These are phyloP conservation scores for Apostasia ramifera DNA, from an alignment of 106 monocot species.

Conservation along the genomic window DNA sequence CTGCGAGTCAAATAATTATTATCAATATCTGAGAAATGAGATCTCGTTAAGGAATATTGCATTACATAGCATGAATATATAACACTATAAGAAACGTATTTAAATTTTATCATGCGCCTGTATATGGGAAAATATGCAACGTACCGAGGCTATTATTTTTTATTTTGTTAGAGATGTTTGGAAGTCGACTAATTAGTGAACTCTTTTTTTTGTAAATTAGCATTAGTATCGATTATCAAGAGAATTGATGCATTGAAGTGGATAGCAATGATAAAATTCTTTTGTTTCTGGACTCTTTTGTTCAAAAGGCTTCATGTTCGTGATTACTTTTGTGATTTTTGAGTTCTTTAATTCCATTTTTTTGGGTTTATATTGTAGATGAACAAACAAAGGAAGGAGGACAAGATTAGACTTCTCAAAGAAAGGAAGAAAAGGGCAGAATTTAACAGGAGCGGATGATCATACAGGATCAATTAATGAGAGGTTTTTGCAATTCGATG, in stretches of 20 bases:
- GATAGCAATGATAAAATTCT: no score
- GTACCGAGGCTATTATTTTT: no score
- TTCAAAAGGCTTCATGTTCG: not conserved
- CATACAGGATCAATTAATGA: no score
- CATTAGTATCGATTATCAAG: not conserved
- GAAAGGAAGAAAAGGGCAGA: slow-evolving; percentile 64
- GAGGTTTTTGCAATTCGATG: no score
- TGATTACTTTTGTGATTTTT: not conserved
- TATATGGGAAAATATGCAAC: no score
- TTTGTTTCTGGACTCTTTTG: not conserved
- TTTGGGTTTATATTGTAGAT: slow-evolving; percentile 38
- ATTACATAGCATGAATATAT: no score
- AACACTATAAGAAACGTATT: no score
- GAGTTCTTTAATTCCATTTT: not conserved
- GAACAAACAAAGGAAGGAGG: slow-evolving; percentile 43
- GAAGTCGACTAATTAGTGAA: no score
- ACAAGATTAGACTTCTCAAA: slow-evolving; percentile 43
- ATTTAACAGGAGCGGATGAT: slow-evolving; percentile 13
- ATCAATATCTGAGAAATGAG: not conserved
- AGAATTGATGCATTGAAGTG: no score
- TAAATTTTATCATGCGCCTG: no score
- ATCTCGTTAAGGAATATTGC: not conserved
- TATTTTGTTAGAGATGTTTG: no score
- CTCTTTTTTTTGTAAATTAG: not conserved
- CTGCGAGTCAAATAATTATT: not conserved